Conservation (phyloP, 2,329 filamentous ascomycete genomes). For the Albophoma yamanashiensis region DNA sequence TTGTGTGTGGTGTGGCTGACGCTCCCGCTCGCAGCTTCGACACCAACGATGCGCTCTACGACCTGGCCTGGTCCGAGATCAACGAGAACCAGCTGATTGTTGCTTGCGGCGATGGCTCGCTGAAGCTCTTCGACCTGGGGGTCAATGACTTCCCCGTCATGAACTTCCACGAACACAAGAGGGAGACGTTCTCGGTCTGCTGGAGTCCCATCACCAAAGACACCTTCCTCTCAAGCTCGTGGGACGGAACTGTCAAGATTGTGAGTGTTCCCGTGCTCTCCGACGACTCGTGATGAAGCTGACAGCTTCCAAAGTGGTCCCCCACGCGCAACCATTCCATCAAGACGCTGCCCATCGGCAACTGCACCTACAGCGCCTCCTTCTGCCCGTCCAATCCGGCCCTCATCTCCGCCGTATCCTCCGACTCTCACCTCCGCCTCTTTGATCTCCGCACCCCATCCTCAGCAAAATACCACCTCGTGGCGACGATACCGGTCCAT, state of each 20-base stretch:
- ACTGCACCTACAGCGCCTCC: conserved; percentile 85
- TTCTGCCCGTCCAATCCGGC: conserved; percentile 84
- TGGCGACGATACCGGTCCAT: conserved; percentile 74
- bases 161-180: conserved; percentile 86
- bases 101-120: conserved; percentile 83
- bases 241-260: conserved; percentile 94
- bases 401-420: conserved; percentile 77
- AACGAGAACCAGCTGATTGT: conserved; percentile 91
- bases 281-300: neutral
- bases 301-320: conserved; percentile 52
- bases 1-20: neutral
- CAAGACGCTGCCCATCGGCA: conserved; percentile 79
- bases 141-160: conserved; percentile 78
- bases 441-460: conserved; percentile 86
- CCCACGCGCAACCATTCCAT: conserved; percentile 66
- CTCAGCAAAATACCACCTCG: conserved; percentile 79
- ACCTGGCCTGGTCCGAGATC: conserved; percentile 88
- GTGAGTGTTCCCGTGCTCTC: conserved; percentile 27
- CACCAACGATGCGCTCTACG: conserved; percentile 94
- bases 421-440: conserved; percentile 79
- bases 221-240: conserved; percentile 81
- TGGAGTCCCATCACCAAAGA: conserved; percentile 92
- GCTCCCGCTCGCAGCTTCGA: conserved; percentile 56
- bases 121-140: conserved; percentile 86
- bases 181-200: conserved; percentile 83